Evolutionary conservation across 495 filamentous ascomycete genomes (phyloP), one percentile per base, ranked within the genome.

Genomic region (Hyaloscypha finlandica): DNA sequence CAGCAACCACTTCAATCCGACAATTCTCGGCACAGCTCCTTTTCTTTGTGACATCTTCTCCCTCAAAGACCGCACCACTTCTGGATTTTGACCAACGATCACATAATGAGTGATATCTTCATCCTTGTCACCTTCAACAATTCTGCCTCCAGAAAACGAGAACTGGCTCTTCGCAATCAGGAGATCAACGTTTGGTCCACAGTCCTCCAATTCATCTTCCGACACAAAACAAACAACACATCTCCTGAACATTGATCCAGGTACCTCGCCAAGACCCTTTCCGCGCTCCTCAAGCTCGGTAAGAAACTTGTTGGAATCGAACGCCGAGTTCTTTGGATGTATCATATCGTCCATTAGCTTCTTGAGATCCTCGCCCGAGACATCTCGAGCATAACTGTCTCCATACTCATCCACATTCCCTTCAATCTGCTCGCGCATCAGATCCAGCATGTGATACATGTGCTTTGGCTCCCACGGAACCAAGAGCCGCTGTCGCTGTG

Each of bases 371-470:
- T 89, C 85, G 0, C 81, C 73, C 1, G 77, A 83, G 12, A 90
- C 80, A 69, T 96, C 88, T 32, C 93, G 83, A 2, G 89, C 84
- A 75, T 93, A 98, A 72, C 93, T 94, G 76, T 99, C 95, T 2
- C 86, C 88, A 70, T 84, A 97, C 67, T 82, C 79, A 75, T 99
- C 95, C 8, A 90, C 79, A 66, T 87, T 91, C n/a, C 73, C 76
- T 19, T 61, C 69, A 63, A 78, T 75, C 11, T 68, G 70, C 61
- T 76, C 76, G 12, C 32, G 70, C 37, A 76, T 77, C 12, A 74
- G 79, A 8, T 59, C 42, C 1, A 59, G 53, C 20, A 70, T 39
- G 67, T 76, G 67, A 56, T 81, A 82, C 64, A 82, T 75, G 67
- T 87, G 90, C 55, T 83, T 84, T 6, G 88, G 85, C 72, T 95